Percentiles rank a stretch among this genome's conserved stretches.
Evolutionary conservation across 2,329 filamentous ascomycete species (phyloP).

Genomic region (Zymoseptoria crescenta): DNA sequence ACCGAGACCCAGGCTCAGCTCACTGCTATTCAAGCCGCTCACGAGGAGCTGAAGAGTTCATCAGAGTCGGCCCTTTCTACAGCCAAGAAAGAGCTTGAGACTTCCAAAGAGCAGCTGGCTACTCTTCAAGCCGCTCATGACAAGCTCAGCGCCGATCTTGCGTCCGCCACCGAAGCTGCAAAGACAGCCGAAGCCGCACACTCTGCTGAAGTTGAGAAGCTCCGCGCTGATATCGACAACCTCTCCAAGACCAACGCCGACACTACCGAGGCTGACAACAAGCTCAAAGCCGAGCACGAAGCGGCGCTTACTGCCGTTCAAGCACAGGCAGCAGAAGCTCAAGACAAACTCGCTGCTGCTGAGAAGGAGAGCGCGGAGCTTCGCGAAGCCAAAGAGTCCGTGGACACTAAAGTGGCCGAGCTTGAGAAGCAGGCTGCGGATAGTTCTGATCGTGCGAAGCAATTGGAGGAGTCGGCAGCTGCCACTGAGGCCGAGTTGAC

Average conservation of each 20-base stretch:
- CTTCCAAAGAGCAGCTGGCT: conserved; percentile 12
- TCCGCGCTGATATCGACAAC: conserved; percentile 13
- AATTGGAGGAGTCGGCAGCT: conserved; percentile 12
- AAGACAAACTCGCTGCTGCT: conserved; percentile 7
- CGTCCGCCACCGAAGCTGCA: neutral
- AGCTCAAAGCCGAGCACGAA: conserved; percentile 13
- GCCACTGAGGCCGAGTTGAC: conserved; percentile 12
- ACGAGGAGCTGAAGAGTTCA: conserved; percentile 14
- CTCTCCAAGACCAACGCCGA: conserved; percentile 10
- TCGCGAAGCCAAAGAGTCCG: conserved; percentile 12
- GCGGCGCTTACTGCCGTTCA: conserved; percentile 12
- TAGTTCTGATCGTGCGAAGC: conserved; percentile 6
- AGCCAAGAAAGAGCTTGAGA: conserved; percentile 14
- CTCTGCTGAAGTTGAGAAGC: conserved; percentile 7
- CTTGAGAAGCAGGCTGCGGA: conserved; percentile 10
- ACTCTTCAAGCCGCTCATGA: conserved; percentile 2
- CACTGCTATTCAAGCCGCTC: conserved; percentile 10
- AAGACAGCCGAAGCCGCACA: neutral
- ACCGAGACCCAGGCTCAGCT: conserved; percentile 10
- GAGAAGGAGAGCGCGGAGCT: conserved; percentile 10
- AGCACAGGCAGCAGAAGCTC: conserved; percentile 11
- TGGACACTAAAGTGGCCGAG: conserved; percentile 12
- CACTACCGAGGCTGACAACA: conserved; percentile 11
- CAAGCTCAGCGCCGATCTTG: neutral
- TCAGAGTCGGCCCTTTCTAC: conserved; percentile 10